A percentile compares a stretch with the other conserved stretches of the same genome.
phyloP scores from a whole-genome alignment of 345 rosid genomes.

The Melaleuca quinquenervia region DNA sequence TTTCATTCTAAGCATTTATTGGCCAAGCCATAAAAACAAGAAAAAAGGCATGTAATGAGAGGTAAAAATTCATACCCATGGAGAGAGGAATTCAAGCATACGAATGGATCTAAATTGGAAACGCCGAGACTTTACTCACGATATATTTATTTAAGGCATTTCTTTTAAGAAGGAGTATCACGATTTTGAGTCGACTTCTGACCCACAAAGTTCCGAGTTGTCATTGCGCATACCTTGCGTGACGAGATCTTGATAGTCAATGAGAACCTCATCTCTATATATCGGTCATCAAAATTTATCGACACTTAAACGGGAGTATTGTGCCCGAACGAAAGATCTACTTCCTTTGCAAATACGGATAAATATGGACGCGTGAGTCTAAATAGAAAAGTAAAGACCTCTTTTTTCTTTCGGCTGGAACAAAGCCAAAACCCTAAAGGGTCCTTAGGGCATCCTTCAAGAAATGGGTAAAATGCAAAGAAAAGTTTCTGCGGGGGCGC shows the following conservation, averaged over 20 bases:
- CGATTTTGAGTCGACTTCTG: background rate
- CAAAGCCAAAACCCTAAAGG: background rate
- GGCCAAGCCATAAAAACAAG: rapidly evolving
- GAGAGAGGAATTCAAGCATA: too few species aligned
- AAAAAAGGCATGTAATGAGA: background rate
- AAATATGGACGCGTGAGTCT: background rate
- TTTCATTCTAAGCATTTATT: background rate
- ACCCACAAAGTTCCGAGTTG: rapidly evolving
- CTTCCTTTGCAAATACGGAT: background rate
- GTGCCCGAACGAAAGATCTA: background rate
- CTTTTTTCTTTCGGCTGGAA: background rate
- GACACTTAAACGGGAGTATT: too few species aligned
- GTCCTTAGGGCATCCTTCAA: background rate
- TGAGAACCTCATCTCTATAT: background rate
- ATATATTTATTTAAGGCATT: background rate
- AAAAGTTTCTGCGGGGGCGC: too few species aligned
- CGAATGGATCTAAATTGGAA: too few species aligned
- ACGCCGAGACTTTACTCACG: too few species aligned
- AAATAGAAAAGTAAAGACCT: background rate
- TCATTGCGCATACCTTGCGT: rapidly evolving
- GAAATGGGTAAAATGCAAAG: background rate
- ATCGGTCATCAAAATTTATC: background rate
- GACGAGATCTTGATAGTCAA: background rate
- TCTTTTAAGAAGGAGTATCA: background rate
- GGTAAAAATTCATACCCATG: background rate